Percentiles rank a stretch among this genome's conserved stretches.
Conservation (phyloP, 2,329 filamentous ascomycete species). For the Pseudogymnoascus destructans region DNA sequence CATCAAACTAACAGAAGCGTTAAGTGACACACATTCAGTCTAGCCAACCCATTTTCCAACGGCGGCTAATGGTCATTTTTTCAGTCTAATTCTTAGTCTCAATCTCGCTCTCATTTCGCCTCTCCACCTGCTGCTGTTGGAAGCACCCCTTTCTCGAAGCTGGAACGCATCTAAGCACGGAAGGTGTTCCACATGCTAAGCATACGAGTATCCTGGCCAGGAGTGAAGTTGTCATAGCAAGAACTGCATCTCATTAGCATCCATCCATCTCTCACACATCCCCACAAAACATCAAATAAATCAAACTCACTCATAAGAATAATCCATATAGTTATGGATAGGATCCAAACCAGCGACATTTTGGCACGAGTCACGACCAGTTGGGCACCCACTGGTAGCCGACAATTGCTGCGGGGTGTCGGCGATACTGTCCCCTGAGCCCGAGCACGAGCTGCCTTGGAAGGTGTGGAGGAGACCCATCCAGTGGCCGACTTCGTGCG, state of each 20-base stretch:
- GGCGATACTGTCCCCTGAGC: constrained; percentile 28
- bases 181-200: constrained; percentile 15
- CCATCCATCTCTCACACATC: constrained; percentile 17
- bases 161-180: constrained; percentile 11
- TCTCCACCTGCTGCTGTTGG: neutral
- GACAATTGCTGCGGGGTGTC: constrained; percentile 31
- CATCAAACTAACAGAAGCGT: constrained; percentile 12
- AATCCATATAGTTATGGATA: constrained; percentile 28
- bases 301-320: constrained; percentile 27
- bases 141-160: neutral
- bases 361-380: constrained; percentile 28
- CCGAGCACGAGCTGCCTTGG: constrained; percentile 29
- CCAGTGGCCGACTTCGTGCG: constrained; percentile 38
- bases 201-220: constrained; percentile 15
- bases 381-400: constrained; percentile 27
- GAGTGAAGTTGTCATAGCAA: constrained; percentile 33
- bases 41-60: neutral
- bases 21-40: neutral
- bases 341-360: constrained; percentile 20
- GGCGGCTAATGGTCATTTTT: neutral
- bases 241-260: constrained; percentile 2
- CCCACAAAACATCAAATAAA: neutral
- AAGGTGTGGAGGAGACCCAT: constrained; percentile 37
- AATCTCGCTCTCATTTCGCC: neutral
- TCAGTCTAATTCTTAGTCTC: neutral